Evolutionary conservation across 1,139 yeast genomes (phyloP), one percentile per base, ranked within the genome.

Genomic region (Lodderomyces beijingensis): DNA sequence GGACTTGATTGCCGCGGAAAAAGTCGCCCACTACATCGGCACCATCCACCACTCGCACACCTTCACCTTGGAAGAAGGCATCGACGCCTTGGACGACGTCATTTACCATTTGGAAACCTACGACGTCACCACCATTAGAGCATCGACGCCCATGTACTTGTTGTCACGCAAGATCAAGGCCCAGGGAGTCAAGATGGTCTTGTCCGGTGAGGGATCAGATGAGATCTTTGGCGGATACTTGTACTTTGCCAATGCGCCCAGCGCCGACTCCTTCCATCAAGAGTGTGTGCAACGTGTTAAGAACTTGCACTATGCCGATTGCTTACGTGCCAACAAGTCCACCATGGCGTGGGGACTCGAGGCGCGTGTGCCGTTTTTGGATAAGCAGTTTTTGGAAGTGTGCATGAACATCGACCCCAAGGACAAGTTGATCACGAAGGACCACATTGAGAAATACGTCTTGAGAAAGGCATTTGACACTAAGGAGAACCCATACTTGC

Each of bases 261-360:
- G 82, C 38, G 81, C 95, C 33, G 70, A 68, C 40, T 97, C 85
- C 49, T 91, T 91, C 87, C 98, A 91, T 64, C 71, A 79, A 45
- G 99, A 91, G 69, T 84, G 94, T 65, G 96, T 93, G 41, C 71
- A 82, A 67, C 78, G 99, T 62, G 96, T 91, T 50, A 87, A 91
- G 74, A 89, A 91, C 89, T 74, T 91, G 65, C 96, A 91, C 64
- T 80, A 80, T 51, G 89, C 98, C 43, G 98, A 91, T 69, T 89
- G 97, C 70, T 72, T 91, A 58, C 83, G 99, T 64, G 99, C 99
- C 47, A 91, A 91, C 86, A 91, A 91, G 70, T 89, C 97, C 22
- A 91, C 99, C 42, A 86, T 91, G 96, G 98, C 99, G 26, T 91
- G 99, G 99, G 99, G 99, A 61, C 77, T 91, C 47, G 99, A 91